A percentile compares a stretch with the other conserved stretches of the same genome.
Conservation (phyloP, 2,329 filamentous ascomycete genomes). For the Phyllosticta paracitricarpa region DNA sequence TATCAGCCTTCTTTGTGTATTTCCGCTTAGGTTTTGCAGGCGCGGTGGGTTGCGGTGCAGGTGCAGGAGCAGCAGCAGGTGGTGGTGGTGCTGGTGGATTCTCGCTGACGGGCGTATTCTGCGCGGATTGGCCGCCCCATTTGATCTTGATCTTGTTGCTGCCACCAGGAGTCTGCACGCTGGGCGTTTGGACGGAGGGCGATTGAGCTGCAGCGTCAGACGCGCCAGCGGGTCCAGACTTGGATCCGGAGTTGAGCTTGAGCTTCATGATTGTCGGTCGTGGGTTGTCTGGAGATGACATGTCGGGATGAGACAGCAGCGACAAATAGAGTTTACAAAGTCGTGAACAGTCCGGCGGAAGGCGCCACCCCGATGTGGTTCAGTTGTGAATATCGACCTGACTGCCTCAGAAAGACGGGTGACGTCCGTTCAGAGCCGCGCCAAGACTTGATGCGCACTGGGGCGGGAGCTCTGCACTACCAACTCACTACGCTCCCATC, state of each 20-base stretch:
- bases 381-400: background rate
- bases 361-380: background rate
- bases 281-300: conserved; percentile 1
- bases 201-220: conserved; percentile 1
- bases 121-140: conserved; percentile 17
- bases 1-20: conserved; percentile 34
- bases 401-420: background rate
- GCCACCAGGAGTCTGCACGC: conserved; percentile 6
- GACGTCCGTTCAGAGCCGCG: conserved; percentile 1
- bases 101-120: conserved; percentile 18
- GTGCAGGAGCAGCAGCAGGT: conserved; percentile 13
- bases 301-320: background rate
- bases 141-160: conserved; percentile 33
- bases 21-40: conserved; percentile 31
- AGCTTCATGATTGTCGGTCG: conserved; percentile 18
- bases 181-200: background rate
- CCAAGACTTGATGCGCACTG: background rate
- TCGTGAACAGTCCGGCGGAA: background rate
- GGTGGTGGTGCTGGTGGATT: conserved; percentile 15
- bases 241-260: conserved; percentile 14
- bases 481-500: background rate
- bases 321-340: background rate
- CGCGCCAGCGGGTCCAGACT: background rate
- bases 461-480: conserved; percentile 3
- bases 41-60: conserved; percentile 27